phyloP scores from a whole-genome alignment of 2,329 filamentous ascomycete species.

The Fusarium transvaalense region DNA sequence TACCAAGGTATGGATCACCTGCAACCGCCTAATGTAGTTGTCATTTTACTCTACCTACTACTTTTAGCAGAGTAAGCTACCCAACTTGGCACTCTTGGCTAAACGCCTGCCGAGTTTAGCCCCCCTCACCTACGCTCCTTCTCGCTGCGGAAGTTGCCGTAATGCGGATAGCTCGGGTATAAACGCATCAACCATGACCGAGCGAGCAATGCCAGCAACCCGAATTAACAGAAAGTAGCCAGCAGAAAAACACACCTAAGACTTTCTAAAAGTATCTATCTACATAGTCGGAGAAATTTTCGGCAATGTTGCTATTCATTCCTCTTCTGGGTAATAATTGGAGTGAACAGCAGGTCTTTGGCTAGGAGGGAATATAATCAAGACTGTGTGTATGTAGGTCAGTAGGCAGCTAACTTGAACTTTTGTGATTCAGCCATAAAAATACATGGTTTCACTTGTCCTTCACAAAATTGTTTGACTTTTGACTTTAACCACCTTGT shows the following conservation, averaged over 20 bases:
- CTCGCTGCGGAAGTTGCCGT: constrained; percentile 3
- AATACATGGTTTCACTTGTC: neutral
- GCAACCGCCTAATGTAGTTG: neutral
- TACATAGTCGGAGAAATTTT: constrained; percentile 1
- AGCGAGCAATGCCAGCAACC: neutral
- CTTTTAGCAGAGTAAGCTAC: neutral
- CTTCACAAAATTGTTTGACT: too few species aligned
- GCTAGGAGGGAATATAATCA: neutral
- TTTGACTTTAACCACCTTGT: too few species aligned
- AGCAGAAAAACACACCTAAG: neutral
- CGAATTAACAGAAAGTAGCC: neutral
- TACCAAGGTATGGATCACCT: neutral
- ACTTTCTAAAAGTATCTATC: too few species aligned
- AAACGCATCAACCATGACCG: neutral
- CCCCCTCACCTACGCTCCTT: neutral
- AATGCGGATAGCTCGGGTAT: constrained; percentile 2
- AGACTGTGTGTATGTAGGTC: neutral
- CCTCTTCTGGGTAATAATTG: neutral
- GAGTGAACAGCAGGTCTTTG: neutral
- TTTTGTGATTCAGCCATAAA: neutral
- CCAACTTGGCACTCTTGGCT: neutral
- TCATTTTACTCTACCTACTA: neutral
- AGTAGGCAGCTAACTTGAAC: neutral
- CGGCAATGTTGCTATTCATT: neutral
- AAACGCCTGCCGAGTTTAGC: constrained; percentile 1